A percentile compares a stretch with the other conserved stretches of the same genome.
Evolutionary conservation across 2,329 filamentous ascomycete species (phyloP).

Genomic region (Aspergillus oerlinghausenensis): DNA sequence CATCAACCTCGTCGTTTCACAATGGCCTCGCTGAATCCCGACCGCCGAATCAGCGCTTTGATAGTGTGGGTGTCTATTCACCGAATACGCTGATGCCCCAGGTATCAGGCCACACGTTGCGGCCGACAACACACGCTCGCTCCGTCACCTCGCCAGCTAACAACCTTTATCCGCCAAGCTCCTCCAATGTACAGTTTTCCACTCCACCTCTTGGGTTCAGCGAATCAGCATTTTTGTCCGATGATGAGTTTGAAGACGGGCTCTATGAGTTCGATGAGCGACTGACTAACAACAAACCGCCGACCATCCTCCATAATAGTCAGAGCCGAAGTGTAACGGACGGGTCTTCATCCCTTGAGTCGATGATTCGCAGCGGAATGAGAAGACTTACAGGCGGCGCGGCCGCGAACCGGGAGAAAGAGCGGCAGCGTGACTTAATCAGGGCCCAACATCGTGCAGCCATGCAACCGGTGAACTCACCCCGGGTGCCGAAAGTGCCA

Average conservation of each 20-base stretch:
- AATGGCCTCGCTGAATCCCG: conserved; percentile 76
- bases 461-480: conserved; percentile 35
- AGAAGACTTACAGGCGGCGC: conserved; percentile 44
- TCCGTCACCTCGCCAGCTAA: conserved; percentile 77
- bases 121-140: conserved; percentile 71
- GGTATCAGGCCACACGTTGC: conserved; percentile 31
- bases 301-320: conserved; percentile 17
- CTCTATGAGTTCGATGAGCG: conserved; percentile 82
- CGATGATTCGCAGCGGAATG: conserved; percentile 44
- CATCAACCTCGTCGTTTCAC: conserved; percentile 72
- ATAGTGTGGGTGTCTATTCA: conserved; percentile 39
- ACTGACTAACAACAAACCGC: conserved; percentile 22
- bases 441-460: conserved; percentile 41
- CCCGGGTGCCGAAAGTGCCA: conserved; percentile 46
- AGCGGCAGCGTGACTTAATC: conserved; percentile 42
- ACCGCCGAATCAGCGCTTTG: conserved; percentile 53
- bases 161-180: conserved; percentile 39
- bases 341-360: conserved; percentile 41
- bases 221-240: conserved; percentile 61
- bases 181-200: conserved; percentile 50
- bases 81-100: conserved; percentile 46
- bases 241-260: conserved; percentile 72
- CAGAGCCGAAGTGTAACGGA: conserved; percentile 34
- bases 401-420: conserved; percentile 38
- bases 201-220: conserved; percentile 44